phyloP scores from a whole-genome alignment of 73 alveolate genomes.

The Paramecium sexaurelia region DNA sequence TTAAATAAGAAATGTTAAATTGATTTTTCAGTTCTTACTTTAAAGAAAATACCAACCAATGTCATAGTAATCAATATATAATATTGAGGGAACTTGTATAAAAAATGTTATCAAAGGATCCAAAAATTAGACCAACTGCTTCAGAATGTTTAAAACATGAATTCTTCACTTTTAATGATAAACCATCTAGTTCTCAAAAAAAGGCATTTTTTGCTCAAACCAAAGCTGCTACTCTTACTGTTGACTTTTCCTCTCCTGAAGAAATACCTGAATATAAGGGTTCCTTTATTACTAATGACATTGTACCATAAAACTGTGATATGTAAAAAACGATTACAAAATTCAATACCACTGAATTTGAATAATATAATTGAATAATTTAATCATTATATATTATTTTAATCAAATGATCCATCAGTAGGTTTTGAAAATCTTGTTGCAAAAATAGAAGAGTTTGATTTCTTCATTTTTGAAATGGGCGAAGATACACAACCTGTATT shows the following conservation, averaged over 20 bases:
- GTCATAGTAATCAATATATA: background rate
- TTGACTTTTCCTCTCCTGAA: background rate
- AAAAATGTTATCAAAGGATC: background rate
- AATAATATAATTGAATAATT: background rate
- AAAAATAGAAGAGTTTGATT: constrained; percentile 1
- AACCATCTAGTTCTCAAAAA: background rate
- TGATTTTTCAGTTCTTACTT: background rate
- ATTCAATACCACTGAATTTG: constrained; percentile 44
- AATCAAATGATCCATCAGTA: background rate
- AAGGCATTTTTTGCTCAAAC: constrained; percentile 10
- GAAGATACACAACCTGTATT: background rate
- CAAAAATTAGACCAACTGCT: constrained; percentile 8
- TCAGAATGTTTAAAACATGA: constrained; percentile 2
- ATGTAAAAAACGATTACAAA: background rate
- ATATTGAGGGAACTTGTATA: constrained; percentile 3
- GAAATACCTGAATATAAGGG: constrained; percentile 31
- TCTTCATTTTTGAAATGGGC: background rate
- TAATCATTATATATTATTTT: background rate
- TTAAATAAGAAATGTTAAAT: constrained; percentile 26
- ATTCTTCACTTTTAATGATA: background rate
- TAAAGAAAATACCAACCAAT: background rate
- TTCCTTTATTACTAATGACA: constrained; percentile 1
- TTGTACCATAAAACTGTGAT: background rate
- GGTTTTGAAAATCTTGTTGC: background rate
- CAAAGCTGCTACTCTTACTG: background rate